Conservation (phyloP, 2,329 filamentous ascomycete genomes). For the Ceratocystis ficicola region DNA sequence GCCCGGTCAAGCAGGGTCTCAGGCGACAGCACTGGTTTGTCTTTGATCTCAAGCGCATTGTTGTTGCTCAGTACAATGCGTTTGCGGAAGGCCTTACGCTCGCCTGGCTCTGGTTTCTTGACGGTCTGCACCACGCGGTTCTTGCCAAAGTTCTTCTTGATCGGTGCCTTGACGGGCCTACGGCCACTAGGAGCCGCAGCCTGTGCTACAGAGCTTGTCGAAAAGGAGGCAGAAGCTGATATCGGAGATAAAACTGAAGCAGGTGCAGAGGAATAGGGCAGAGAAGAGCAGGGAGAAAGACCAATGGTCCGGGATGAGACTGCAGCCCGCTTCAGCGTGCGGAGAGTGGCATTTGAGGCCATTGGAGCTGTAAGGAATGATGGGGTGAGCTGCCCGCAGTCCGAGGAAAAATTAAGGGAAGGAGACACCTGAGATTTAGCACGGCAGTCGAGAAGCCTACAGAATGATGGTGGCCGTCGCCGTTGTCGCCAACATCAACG, state of each 20-base stretch:
- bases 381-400: neutral
- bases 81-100: conserved; percentile 78
- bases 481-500: neutral
- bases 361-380: conserved; percentile 25
- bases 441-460: neutral
- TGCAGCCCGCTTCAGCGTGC: conserved; percentile 33
- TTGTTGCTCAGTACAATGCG: conserved; percentile 86
- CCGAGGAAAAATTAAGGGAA: neutral
- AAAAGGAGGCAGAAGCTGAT: conserved; percentile 32
- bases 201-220: conserved; percentile 28
- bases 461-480: neutral
- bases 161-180: conserved; percentile 31
- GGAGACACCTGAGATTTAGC: neutral
- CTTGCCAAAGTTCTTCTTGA: conserved; percentile 43
- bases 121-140: conserved; percentile 31
- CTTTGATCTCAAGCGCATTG: conserved; percentile 70
- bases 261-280: conserved; percentile 23
- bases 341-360: conserved; percentile 35
- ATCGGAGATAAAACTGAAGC: neutral
- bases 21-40: conserved; percentile 48
- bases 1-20: conserved; percentile 43
- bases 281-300: conserved; percentile 24
- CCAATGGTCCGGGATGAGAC: conserved; percentile 26
- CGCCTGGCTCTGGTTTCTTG: conserved; percentile 51
- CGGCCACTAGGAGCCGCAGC: conserved; percentile 25